These are phyloP conservation scores for Ephemerocybe angulata DNA, from an alignment of 768 basidiomycete species.

Conservation along the genomic window DNA sequence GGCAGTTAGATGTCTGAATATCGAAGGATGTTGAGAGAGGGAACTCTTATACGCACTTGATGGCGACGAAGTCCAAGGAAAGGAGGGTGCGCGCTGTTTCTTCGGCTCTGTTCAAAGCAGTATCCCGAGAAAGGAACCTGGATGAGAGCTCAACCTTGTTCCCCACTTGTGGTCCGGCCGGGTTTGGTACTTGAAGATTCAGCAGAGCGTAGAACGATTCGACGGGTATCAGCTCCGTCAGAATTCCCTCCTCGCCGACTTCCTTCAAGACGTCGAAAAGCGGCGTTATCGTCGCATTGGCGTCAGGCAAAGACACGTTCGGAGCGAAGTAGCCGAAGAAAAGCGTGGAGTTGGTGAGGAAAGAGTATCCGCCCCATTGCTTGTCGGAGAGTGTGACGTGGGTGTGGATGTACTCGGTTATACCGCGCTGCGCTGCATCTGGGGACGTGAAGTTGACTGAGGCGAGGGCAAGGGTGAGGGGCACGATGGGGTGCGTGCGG, in stretches of 20 bases:
- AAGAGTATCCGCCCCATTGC: constrained; percentile 42
- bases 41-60: constrained; percentile 18
- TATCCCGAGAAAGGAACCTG: constrained; percentile 30
- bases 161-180: constrained; percentile 17
- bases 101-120: constrained; percentile 20
- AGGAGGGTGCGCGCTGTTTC: constrained; percentile 24
- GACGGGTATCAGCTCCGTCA: constrained; percentile 11
- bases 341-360: constrained; percentile 19
- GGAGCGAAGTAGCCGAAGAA: constrained; percentile 26
- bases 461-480: constrained; percentile 27
- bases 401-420: constrained; percentile 32
- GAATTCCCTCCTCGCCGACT: constrained; percentile 13
- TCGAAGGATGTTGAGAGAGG: not conserved
- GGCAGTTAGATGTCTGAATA: not conserved
- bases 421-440: constrained; percentile 23
- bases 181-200: constrained; percentile 1
- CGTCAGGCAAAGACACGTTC: constrained; percentile 32
- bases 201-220: constrained; percentile 26
- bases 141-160: constrained; percentile 26
- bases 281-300: constrained; percentile 30
- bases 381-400: constrained; percentile 35
- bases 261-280: constrained; percentile 28
- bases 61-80: constrained; percentile 15
- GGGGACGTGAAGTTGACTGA: constrained; percentile 29
- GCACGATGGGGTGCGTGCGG: constrained; percentile 34